Percentiles rank a stretch among this genome's conserved stretches.
Conservation (phyloP, 2,329 filamentous ascomycete species). For the Pseudogymnoascus sp. region DNA sequence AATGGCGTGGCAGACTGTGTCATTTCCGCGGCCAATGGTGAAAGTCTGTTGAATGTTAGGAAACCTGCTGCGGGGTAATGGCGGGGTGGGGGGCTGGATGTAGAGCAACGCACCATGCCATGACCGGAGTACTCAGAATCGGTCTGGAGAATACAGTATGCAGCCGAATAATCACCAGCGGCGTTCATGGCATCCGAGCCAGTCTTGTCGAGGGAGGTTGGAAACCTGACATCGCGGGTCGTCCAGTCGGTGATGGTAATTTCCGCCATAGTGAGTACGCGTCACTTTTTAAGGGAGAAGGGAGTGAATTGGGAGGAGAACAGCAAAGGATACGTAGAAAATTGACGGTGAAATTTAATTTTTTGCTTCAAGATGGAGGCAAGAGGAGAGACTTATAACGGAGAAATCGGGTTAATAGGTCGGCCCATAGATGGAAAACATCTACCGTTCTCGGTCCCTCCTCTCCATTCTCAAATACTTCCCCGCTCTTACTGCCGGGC, state of each 20-base stretch:
- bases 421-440: neutral
- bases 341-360: neutral
- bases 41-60: constrained; percentile 40
- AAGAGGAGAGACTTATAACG: neutral
- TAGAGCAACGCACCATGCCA: constrained; percentile 56
- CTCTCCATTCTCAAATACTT: constrained; percentile 6
- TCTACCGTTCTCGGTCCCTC: neutral
- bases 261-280: constrained; percentile 38
- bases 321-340: neutral
- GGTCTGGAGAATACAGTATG: constrained; percentile 88
- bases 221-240: constrained; percentile 70
- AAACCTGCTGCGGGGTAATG: neutral
- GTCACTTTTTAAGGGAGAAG: neutral
- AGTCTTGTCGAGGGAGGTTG: constrained; percentile 93
- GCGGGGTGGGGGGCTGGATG: neutral
- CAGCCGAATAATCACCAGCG: constrained; percentile 83
- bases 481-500: constrained; percentile 8
- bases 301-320: neutral
- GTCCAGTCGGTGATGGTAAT: constrained; percentile 67
- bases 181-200: constrained; percentile 96
- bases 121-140: constrained; percentile 66
- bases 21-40: constrained; percentile 81
- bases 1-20: constrained; percentile 81
- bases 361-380: neutral
- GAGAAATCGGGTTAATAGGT: neutral